Conservation (phyloP, 2,329 filamentous ascomycete species). For the Fusarium caatingaense region DNA sequence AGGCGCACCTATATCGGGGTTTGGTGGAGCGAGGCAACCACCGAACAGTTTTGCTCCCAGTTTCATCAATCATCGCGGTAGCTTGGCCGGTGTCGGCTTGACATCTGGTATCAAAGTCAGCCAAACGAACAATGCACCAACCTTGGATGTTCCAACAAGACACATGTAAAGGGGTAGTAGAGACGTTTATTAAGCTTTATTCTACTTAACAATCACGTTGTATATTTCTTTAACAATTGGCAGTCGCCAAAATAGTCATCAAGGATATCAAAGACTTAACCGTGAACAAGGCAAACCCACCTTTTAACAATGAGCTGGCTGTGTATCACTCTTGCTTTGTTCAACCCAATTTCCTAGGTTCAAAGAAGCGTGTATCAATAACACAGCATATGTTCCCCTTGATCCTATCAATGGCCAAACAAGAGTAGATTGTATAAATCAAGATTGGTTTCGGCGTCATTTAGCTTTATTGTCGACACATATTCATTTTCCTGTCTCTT, state of each 20-base stretch:
- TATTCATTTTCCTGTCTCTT: not conserved
- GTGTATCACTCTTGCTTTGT: constrained; percentile 8
- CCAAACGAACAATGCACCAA: constrained; percentile 38
- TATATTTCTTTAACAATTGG: not conserved
- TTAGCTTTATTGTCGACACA: not conserved
- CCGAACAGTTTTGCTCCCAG: constrained; percentile 19
- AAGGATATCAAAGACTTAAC: not conserved
- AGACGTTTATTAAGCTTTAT: not conserved
- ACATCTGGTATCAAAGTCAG: constrained; percentile 49
- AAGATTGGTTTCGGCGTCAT: not conserved
- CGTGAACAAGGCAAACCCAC: not conserved
- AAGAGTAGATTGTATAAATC: not conserved
- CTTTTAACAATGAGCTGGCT: not conserved
- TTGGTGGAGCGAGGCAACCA: constrained; percentile 17
- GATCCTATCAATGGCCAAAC: not conserved
- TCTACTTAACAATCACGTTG: not conserved
- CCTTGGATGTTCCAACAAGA: constrained; percentile 26
- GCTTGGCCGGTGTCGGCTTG: constrained; percentile 45
- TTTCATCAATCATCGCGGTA: constrained; percentile 38
- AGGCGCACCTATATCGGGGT: constrained; percentile 16
- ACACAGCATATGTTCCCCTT: not conserved
- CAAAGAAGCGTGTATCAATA: constrained; percentile 1
- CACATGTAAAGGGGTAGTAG: constrained; percentile 8
- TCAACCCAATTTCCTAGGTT: not conserved
- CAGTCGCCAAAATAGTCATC: not conserved